Evolutionary conservation across 352 stramenopile species (phyloP).

Genomic region (Globisporangium perplexum): DNA sequence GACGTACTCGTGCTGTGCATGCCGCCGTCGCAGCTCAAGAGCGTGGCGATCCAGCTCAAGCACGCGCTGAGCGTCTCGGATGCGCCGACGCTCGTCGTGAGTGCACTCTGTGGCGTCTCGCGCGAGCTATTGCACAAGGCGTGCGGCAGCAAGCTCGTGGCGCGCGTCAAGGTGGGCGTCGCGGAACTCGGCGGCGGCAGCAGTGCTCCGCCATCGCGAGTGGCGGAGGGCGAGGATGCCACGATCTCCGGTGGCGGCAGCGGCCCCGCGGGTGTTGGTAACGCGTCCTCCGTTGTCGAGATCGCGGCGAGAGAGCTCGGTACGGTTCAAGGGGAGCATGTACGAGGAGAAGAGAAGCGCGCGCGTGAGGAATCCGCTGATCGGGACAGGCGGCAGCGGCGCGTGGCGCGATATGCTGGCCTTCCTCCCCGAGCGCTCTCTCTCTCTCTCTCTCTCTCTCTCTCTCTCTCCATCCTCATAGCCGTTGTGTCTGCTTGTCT

Average conservation of each 20-base stretch:
- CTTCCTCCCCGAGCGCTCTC: too few species aligned
- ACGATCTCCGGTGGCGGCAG: neutral
- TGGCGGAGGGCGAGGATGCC: neutral
- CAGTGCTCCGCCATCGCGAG: too few species aligned
- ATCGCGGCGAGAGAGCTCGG: conserved; percentile 8
- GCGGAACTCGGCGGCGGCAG: too few species aligned
- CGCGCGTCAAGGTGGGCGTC: conserved; percentile 25
- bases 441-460: too few species aligned
- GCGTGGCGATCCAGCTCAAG: conserved; percentile 61
- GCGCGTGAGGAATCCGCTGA: too few species aligned
- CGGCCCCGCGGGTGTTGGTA: conserved; percentile 7
- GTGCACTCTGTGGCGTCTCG: conserved; percentile 34
- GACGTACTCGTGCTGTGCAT: conserved; percentile 63
- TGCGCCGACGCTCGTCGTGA: conserved; percentile 30
- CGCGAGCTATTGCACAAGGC: conserved; percentile 39
- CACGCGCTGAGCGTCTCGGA: conserved; percentile 30
- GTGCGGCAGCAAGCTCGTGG: conserved; percentile 31
- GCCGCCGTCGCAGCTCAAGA: conserved; percentile 62
- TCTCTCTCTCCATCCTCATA: neutral
- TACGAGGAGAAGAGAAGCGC: too few species aligned
- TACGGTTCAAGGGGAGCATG: neutral
- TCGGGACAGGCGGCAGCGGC: too few species aligned
- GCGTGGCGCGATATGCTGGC: too few species aligned
- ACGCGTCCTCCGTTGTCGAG: conserved; percentile 1
- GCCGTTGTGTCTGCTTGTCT: neutral